Percentiles rank a stretch among this genome's conserved stretches.
phyloP scores from a whole-genome alignment of 441 rosid species.

The Gossypium davidsonii region DNA sequence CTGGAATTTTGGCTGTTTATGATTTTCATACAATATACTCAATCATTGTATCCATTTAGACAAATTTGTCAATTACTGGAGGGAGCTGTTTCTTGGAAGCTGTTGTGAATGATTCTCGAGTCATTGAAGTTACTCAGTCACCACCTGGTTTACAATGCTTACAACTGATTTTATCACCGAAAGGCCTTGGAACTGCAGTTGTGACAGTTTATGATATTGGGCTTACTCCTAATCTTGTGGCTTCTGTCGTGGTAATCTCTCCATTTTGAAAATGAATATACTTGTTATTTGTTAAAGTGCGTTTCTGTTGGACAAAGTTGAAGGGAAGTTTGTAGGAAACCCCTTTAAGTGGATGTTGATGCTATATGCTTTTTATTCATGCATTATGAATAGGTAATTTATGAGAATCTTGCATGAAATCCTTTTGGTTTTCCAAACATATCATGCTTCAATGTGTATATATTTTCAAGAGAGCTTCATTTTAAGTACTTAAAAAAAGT shows the following conservation, averaged over 20 bases:
- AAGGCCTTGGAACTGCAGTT: slow-evolving; percentile 73
- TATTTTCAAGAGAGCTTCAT: background rate
- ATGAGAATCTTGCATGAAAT: background rate
- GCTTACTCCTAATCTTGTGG: slow-evolving; percentile 64
- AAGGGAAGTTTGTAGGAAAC: background rate
- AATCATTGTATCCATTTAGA: slow-evolving; percentile 33
- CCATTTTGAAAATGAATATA: background rate
- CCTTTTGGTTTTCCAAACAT: background rate
- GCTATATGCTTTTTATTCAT: background rate
- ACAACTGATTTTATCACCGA: slow-evolving; percentile 69
- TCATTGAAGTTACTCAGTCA: slow-evolving; percentile 67
- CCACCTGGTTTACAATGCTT: slow-evolving; percentile 71
- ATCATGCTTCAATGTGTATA: background rate
- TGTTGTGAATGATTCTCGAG: slow-evolving; percentile 71
- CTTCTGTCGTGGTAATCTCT: slow-evolving; percentile 69
- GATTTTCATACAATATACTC: background rate
- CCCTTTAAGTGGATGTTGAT: background rate
- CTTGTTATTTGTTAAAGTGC: background rate
- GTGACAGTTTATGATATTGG: slow-evolving; percentile 79
- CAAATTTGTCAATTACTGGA: slow-evolving; percentile 76
- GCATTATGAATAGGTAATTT: background rate
- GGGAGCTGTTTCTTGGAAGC: slow-evolving; percentile 93
- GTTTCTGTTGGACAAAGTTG: background rate
- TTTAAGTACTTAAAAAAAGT: background rate
- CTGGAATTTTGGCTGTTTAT: background rate